These are phyloP conservation scores for Chrysanthemum lavandulifolium DNA, from an alignment of 129 eudicot genomes.

Conservation along the genomic window DNA sequence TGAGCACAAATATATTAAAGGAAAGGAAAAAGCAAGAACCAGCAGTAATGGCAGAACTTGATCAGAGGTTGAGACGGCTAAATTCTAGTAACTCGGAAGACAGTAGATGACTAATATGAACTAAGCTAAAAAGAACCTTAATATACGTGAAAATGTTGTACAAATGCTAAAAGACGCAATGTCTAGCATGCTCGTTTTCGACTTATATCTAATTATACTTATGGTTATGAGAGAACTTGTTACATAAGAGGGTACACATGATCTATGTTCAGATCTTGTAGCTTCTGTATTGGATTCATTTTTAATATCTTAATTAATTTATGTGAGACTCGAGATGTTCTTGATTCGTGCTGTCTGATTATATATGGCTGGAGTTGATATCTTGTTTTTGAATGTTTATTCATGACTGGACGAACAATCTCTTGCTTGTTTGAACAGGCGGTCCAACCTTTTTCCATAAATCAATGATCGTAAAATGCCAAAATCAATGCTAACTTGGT, in stretches of 20 bases:
- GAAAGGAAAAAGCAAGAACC: slow-evolving; percentile 97
- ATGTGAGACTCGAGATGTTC: neutral
- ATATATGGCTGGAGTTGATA: neutral
- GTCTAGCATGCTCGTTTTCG: slow-evolving; percentile 14
- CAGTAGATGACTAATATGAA: slow-evolving; percentile 2
- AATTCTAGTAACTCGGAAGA: slow-evolving; percentile 47
- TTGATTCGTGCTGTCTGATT: neutral
- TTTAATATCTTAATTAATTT: neutral
- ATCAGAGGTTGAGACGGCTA: slow-evolving; percentile 76
- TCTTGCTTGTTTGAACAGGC: no score
- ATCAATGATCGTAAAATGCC: no score
- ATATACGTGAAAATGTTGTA: slow-evolving; percentile 24
- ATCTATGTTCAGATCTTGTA: slow-evolving; percentile 6
- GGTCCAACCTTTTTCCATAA: no score
- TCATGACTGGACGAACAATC: no score
- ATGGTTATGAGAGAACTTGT: slow-evolving; percentile 17
- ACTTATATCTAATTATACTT: slow-evolving; percentile 2
- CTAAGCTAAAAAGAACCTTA: neutral
- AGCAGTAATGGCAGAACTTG: slow-evolving; percentile 94
- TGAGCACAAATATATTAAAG: slow-evolving; percentile 77
- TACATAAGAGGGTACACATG: slow-evolving; percentile 5
- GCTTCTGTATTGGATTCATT: slow-evolving; percentile 3
- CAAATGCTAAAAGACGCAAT: slow-evolving; percentile 25
- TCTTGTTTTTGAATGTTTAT: neutral
- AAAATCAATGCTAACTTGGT: no score